These are phyloP conservation scores for Epithele typhae DNA, from an alignment of 768 basidiomycete genomes.

Conservation along the genomic window DNA sequence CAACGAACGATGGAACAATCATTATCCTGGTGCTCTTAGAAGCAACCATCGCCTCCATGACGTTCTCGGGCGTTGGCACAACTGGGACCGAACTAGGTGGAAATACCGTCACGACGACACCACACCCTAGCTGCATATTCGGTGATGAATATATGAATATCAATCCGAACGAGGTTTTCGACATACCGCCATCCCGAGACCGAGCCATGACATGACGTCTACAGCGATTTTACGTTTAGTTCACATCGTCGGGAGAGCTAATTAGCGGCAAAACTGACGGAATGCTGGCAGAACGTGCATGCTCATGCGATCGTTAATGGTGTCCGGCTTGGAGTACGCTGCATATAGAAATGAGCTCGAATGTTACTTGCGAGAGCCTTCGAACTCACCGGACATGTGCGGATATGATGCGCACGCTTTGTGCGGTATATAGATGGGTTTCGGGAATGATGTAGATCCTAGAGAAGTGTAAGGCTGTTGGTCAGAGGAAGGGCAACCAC, in stretches of 20 bases:
- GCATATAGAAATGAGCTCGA: too few species aligned
- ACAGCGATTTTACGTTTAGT: too few species aligned
- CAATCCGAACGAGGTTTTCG: too few species aligned
- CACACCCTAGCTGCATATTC: slow-evolving; percentile 10
- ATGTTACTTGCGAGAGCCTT: too few species aligned
- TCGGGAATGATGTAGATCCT: slow-evolving; percentile 29
- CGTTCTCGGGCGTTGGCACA: slow-evolving; percentile 20
- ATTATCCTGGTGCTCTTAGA: slow-evolving; percentile 10
- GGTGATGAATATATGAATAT: too few species aligned
- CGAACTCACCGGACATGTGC: too few species aligned
- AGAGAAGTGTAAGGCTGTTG: too few species aligned
- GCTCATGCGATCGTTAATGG: slow-evolving; percentile 12
- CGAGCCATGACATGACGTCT: slow-evolving; percentile 13
- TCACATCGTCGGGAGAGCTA: too few species aligned
- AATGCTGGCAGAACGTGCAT: slow-evolving; percentile 21
- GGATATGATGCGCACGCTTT: slow-evolving; percentile 13
- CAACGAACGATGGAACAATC: slow-evolving; percentile 24
- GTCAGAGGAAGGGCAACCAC: neutral
- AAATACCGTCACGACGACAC: slow-evolving; percentile 18
- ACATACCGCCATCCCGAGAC: too few species aligned
- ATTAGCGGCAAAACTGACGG: too few species aligned
- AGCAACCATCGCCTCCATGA: slow-evolving; percentile 6
- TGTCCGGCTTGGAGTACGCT: slow-evolving; percentile 15
- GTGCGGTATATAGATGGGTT: slow-evolving; percentile 20
- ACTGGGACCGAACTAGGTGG: slow-evolving; percentile 18